Evolutionary conservation across 805 yeast species (phyloP).

Genomic region (Metschnikowia lunata): DNA sequence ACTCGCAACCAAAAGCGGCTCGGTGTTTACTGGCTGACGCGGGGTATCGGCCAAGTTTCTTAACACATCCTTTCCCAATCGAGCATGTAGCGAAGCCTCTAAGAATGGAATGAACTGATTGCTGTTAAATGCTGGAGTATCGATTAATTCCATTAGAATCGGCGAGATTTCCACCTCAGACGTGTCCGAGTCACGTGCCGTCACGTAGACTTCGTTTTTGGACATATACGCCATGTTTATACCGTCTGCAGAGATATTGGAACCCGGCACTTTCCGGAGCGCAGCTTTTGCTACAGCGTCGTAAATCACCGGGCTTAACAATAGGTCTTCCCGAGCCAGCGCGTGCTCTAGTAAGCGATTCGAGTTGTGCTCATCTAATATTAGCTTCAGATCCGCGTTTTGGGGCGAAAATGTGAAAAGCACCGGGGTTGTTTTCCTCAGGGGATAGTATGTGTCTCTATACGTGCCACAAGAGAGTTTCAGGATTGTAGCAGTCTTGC

Average conservation of each 20-base stretch:
- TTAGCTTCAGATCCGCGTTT: constrained; percentile 9
- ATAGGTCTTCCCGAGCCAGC: constrained; percentile 12
- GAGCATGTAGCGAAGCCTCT: constrained; percentile 64
- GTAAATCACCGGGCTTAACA: constrained; percentile 30
- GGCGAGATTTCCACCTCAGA: constrained; percentile 29
- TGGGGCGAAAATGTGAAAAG: constrained; percentile 51
- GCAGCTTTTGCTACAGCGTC: constrained; percentile 14
- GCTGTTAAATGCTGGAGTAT: constrained; percentile 68
- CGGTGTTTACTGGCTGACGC: constrained; percentile 55
- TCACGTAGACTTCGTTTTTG: constrained; percentile 21
- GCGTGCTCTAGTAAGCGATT: constrained; percentile 13
- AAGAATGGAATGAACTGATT: constrained; percentile 69
- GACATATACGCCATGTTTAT: constrained; percentile 1
- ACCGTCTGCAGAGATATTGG: neutral
- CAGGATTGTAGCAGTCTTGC: constrained; percentile 57
- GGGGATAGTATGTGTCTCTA: constrained; percentile 73
- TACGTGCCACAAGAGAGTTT: constrained; percentile 45
- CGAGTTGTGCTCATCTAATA: constrained; percentile 24
- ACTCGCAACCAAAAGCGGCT: constrained; percentile 67
- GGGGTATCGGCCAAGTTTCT: constrained; percentile 63
- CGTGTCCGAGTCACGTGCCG: constrained; percentile 10
- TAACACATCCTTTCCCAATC: constrained; percentile 54
- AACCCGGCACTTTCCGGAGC: neutral
- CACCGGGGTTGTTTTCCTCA: constrained; percentile 55
- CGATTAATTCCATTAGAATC: constrained; percentile 62